Evolutionary conservation across 345 rosid genomes (phyloP).

Genomic region (Lumnitzera racemosa): DNA sequence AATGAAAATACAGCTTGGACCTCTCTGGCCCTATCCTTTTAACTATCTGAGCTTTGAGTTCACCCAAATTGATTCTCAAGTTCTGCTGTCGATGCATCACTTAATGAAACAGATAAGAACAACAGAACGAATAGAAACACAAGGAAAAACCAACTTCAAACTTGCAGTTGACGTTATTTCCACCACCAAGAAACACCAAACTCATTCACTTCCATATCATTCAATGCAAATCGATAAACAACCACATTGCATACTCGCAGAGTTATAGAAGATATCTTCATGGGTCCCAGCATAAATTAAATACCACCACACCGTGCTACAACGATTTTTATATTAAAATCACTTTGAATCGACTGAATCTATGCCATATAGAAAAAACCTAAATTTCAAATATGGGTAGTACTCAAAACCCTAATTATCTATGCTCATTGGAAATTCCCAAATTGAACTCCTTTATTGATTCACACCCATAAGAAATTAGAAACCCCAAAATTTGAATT

Average conservation of each 20-base stretch:
- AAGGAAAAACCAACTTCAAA: slow-evolving; percentile 14
- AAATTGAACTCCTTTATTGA: slow-evolving; percentile 15
- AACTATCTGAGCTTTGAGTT: slow-evolving; percentile 26
- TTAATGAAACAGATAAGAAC: slow-evolving; percentile 30
- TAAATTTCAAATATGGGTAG: too few species aligned
- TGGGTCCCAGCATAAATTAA: too few species aligned
- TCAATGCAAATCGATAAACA: slow-evolving; percentile 7
- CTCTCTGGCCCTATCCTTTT: slow-evolving; percentile 30
- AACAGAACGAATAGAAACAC: slow-evolving; percentile 12
- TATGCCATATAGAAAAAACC: too few species aligned
- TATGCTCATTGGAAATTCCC: slow-evolving; percentile 19
- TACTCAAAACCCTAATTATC: too few species aligned
- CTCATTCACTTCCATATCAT: slow-evolving; percentile 19
- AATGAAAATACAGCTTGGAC: slow-evolving; percentile 27
- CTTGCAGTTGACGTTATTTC: slow-evolving; percentile 25
- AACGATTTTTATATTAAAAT: too few species aligned
- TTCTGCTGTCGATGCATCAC: slow-evolving; percentile 74
- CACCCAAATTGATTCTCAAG: slow-evolving; percentile 60
- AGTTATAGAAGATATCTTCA: too few species aligned
- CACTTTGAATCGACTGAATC: too few species aligned
- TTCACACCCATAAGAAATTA: slow-evolving; percentile 19
- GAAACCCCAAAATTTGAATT: slow-evolving; percentile 55
- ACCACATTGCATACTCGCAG: not conserved
- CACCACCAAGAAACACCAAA: slow-evolving; percentile 25
- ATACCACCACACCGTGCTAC: too few species aligned